phyloP scores from a whole-genome alignment of 2,329 filamentous ascomycete species.

The Aspergillus latus region DNA sequence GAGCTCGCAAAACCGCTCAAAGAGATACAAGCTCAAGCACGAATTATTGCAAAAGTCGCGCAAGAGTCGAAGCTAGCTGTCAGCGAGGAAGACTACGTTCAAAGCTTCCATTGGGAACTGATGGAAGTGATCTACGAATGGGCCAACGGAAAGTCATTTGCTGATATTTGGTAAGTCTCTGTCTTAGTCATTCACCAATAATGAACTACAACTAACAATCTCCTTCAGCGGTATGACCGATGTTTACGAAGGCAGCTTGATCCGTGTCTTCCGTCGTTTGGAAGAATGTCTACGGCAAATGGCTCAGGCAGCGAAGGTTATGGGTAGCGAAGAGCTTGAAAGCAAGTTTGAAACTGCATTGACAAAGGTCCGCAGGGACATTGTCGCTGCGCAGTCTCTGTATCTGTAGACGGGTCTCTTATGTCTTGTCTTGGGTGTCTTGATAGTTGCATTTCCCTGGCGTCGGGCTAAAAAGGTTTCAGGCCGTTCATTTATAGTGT shows the following conservation, averaged over 20 bases:
- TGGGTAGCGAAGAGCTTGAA: slow-evolving; percentile 93
- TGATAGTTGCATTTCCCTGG: slow-evolving; percentile 25
- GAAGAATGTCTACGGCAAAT: slow-evolving; percentile 95
- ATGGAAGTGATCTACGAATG: slow-evolving; percentile 96
- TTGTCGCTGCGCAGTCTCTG: slow-evolving; percentile 90
- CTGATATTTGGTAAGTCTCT: slow-evolving; percentile 82
- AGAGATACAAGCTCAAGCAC: slow-evolving; percentile 83
- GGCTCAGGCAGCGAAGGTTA: slow-evolving; percentile 92
- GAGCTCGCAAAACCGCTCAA: slow-evolving; percentile 82
- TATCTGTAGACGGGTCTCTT: slow-evolving; percentile 63
- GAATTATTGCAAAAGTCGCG: slow-evolving; percentile 87
- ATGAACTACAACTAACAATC: slow-evolving; percentile 10
- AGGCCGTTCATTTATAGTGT: slow-evolving; percentile 11
- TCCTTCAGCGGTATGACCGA: slow-evolving; percentile 90
- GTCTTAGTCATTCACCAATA: neutral
- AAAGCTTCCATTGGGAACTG: slow-evolving; percentile 86
- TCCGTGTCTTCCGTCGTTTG: slow-evolving; percentile 90
- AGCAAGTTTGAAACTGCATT: slow-evolving; percentile 87
- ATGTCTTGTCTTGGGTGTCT: slow-evolving; percentile 14
- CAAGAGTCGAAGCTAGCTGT: slow-evolving; percentile 89
- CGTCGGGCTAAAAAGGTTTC: slow-evolving; percentile 21
- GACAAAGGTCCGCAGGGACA: slow-evolving; percentile 83
- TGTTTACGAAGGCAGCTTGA: slow-evolving; percentile 93
- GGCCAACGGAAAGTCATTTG: slow-evolving; percentile 86
- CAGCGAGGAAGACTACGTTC: slow-evolving; percentile 93